These are phyloP conservation scores for Chlamydomonas applanata DNA, from an alignment of 139 green algal species.

Conservation along the genomic window DNA sequence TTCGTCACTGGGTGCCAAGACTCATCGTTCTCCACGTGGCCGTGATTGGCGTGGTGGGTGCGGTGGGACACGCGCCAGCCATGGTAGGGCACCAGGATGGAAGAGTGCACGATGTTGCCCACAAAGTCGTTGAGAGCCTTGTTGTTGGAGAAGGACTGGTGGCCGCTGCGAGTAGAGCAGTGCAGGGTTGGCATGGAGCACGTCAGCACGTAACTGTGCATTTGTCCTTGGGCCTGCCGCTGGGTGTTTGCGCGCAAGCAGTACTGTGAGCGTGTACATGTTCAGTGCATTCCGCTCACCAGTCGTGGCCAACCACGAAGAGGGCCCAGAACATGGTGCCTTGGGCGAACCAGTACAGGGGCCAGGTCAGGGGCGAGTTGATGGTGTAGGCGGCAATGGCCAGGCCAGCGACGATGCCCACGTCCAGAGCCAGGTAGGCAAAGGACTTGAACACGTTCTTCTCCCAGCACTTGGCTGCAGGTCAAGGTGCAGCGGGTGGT, in stretches of 20 bases:
- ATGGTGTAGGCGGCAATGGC: constrained; percentile 64
- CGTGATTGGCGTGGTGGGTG: constrained; percentile 92
- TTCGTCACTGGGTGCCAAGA: constrained; percentile 86
- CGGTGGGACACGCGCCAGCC: constrained; percentile 92
- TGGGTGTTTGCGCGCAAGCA: no score
- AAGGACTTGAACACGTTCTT: constrained; percentile 74
- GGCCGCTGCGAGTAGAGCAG: constrained; percentile 62
- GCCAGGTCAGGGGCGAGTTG: constrained; percentile 82
- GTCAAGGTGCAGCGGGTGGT: no score
- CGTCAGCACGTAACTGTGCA: no score
- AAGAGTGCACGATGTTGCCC: constrained; percentile 86
- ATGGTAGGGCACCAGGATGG: constrained; percentile 96
- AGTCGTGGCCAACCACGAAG: constrained; percentile 96
- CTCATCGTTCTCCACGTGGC: constrained; percentile 96
- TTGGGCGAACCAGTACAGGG: constrained; percentile 93
- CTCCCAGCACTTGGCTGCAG: constrained; percentile 54
- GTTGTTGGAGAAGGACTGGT: constrained; percentile 91
- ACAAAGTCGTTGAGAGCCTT: constrained; percentile 90
- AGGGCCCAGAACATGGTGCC: constrained; percentile 99
- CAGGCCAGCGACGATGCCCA: constrained; percentile 82
- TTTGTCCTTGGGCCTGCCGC: no score
- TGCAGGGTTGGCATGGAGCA: no score
- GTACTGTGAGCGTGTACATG: no score
- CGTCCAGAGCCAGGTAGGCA: constrained; percentile 73
- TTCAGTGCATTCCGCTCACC: no score